Percentiles rank a stretch among this genome's conserved stretches.
phyloP scores from a whole-genome alignment of 208 protist genomes.

The Trypanosoma theileri region DNA sequence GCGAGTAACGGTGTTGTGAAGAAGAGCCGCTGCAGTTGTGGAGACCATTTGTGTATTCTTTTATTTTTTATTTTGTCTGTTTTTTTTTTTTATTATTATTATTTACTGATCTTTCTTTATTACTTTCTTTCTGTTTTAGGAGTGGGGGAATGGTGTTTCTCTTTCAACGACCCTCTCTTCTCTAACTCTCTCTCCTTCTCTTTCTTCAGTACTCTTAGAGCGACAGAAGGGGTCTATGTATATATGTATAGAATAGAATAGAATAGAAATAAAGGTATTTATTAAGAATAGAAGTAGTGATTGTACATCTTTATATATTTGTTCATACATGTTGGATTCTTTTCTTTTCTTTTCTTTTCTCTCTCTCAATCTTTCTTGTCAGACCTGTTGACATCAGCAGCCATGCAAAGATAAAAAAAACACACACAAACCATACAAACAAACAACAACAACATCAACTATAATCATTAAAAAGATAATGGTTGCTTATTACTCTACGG shows the following conservation, averaged over 20 bases:
- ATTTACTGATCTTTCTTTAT: neutral
- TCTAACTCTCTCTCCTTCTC: neutral
- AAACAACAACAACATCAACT: no score
- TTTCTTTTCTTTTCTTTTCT: no score
- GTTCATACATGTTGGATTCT: no score
- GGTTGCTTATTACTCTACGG: no score
- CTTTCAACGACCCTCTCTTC: no score
- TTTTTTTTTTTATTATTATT: neutral
- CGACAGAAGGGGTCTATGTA: neutral
- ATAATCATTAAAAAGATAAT: no score
- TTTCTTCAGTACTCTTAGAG: neutral
- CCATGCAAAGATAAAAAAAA: no score
- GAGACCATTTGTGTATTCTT: constrained; percentile 1
- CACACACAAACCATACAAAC: no score
- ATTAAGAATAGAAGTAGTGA: neutral
- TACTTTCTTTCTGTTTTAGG: neutral
- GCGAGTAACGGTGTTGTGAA: constrained; percentile 39
- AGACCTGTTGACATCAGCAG: no score
- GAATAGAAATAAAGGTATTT: neutral
- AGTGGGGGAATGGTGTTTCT: no score
- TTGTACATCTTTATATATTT: neutral
- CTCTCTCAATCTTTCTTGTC: no score
- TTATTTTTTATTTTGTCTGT: neutral
- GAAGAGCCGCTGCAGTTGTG: constrained; percentile 16
- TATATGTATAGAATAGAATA: neutral